Base-by-base conservation (phyloP, 208 protist species). In the Herpetomonas samuelpessoai region DNA sequence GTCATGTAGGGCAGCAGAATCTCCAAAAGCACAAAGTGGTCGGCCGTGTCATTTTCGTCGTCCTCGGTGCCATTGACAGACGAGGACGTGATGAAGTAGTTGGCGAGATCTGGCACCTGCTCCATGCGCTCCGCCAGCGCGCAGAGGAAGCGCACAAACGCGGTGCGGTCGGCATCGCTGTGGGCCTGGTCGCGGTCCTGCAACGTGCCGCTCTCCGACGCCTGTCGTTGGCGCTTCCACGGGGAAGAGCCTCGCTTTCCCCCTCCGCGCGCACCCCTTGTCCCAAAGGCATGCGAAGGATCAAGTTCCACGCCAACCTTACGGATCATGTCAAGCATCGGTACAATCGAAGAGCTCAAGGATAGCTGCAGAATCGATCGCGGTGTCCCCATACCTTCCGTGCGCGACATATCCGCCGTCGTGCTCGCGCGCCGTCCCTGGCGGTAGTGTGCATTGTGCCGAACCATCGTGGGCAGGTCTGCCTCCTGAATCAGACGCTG, bases 91-190 rank as follows among this genome's bases (percentile, higher is more conserved):
- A 57, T 58, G 60, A 70, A 88, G 48, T 79, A 88, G 63, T 76
- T 75, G 3, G 73, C 81, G 52, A 92, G 60, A 14, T 77, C 79
- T 22, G 85, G 85, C 47, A 88, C 67, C 2, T 73, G 64, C 63
- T 88, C 85, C 44, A 81, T 78, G 41, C 65, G 59, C 64, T 92
- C 78, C 18, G 85, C 72, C n/a, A 92, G 50, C 2, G 65, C 79
- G 53, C 75, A 82, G 26, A 88, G 62, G 19, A 92, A 69, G 6
- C 67, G 54, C 25, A 83, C 70, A 54, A 83, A 78, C 41, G 68
- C 80, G 19, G 58, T 72, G n/a, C 68, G 62, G 7, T 73, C 72
- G 22, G 68, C 51, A n/a, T 73, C 74, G 18, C 63, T 54, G 18
- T 66, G 51, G 49, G 64, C 49, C 39, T 66, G 49, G 19, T 45